A percentile compares a stretch with the other conserved stretches of the same genome.
These are phyloP conservation scores for Macadamia tetraphylla DNA, from an alignment of 164 flowering plant species.

Conservation along the genomic window DNA sequence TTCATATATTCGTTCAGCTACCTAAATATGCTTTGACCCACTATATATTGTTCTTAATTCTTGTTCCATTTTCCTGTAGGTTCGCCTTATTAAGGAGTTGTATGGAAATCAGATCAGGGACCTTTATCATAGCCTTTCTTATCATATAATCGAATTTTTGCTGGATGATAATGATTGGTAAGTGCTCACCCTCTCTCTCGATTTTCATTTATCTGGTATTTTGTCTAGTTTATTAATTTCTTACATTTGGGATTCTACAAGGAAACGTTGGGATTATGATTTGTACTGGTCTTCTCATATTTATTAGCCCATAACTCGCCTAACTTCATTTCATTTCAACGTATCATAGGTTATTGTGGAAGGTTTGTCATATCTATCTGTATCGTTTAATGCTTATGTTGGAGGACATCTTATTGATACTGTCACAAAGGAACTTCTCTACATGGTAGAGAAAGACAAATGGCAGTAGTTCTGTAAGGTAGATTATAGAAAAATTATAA, in stretches of 20 bases:
- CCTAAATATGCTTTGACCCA: constrained; percentile 1
- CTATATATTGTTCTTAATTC: background rate
- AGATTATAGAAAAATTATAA: too few relatives aligned
- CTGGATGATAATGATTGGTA: constrained; percentile 74
- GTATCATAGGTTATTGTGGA: too few relatives aligned
- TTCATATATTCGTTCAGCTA: background rate
- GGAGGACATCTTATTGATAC: background rate
- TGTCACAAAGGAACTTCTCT: background rate
- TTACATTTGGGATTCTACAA: too few relatives aligned
- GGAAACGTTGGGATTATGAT: too few relatives aligned
- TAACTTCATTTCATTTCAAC: too few relatives aligned
- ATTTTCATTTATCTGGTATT: background rate
- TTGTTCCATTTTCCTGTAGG: constrained; percentile 37
- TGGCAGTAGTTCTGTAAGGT: too few relatives aligned
- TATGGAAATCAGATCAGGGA: constrained; percentile 83
- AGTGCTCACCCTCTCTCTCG: constrained; percentile 14
- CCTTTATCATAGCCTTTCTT: constrained; percentile 85
- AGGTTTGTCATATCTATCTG: background rate
- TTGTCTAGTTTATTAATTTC: too few relatives aligned
- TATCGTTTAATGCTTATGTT: background rate
- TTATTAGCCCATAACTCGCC: too few relatives aligned
- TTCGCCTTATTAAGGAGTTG: constrained; percentile 80
- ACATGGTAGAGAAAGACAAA: too few relatives aligned
- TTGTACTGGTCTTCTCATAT: too few relatives aligned
- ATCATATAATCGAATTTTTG: constrained; percentile 73